Evolutionary conservation across 2,329 filamentous ascomycete species (phyloP).

Genomic region (Verticillium isaacii): DNA sequence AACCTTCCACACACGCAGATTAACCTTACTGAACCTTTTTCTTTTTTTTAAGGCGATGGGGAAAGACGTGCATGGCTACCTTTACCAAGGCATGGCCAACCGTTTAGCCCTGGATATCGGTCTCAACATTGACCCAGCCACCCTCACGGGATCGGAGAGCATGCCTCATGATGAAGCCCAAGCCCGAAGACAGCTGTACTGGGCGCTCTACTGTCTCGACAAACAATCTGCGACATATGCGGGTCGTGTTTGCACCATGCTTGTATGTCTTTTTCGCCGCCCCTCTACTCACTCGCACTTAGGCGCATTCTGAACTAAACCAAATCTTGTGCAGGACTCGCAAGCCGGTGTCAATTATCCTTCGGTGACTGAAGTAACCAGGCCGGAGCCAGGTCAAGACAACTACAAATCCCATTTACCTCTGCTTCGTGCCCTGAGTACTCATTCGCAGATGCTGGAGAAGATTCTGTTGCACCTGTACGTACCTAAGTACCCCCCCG

Average conservation of each 20-base stretch:
- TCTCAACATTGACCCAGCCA: constrained; percentile 25
- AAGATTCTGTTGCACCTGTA: constrained; percentile 24
- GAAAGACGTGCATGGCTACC: constrained; percentile 28
- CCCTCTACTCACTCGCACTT: too few relatives aligned
- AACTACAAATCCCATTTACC: constrained; percentile 1
- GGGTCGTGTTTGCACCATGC: constrained; percentile 27
- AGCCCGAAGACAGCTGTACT: constrained; percentile 28
- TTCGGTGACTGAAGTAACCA: background rate
- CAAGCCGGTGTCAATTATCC: constrained; percentile 24
- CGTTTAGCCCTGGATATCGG: constrained; percentile 31
- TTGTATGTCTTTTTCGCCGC: constrained; percentile 17
- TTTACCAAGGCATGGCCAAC: constrained; percentile 30
- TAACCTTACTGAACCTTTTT: background rate
- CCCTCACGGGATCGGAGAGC: constrained; percentile 16
- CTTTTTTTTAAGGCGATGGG: constrained; percentile 21
- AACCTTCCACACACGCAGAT: rapidly evolving
- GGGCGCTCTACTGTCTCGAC: constrained; percentile 28
- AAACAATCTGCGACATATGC: constrained; percentile 28
- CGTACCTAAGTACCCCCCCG: constrained; percentile 2
- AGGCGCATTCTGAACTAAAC: background rate
- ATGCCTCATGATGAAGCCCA: constrained; percentile 23
- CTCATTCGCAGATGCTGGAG: constrained; percentile 22
- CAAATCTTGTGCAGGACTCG: constrained; percentile 16
- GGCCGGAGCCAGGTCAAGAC: background rate
- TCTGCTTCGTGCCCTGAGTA: constrained; percentile 21